These are phyloP conservation scores for Wakefieldia striispora DNA, from an alignment of 768 basidiomycete genomes.

Conservation along the genomic window DNA sequence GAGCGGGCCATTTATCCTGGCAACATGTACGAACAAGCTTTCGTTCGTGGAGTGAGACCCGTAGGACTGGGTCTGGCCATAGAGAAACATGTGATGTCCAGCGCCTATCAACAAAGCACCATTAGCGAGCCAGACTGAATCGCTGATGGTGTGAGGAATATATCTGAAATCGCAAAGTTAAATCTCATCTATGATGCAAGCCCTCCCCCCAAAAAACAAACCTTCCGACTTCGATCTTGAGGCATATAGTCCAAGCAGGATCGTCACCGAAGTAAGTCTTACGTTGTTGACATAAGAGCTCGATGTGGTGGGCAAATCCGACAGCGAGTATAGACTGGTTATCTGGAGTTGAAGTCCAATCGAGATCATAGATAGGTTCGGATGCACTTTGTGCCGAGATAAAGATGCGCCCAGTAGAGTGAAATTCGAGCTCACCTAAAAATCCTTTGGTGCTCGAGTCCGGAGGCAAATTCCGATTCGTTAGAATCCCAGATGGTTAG, in stretches of 20 bases:
- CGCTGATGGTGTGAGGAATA: slow-evolving; percentile 74
- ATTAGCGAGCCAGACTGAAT: slow-evolving; percentile 88
- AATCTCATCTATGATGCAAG: not conserved
- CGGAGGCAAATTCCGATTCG: slow-evolving; percentile 89
- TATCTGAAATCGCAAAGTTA: slow-evolving; percentile 43
- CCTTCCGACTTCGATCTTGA: slow-evolving; percentile 67
- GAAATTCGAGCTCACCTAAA: slow-evolving; percentile 47
- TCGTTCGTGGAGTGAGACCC: slow-evolving; percentile 28
- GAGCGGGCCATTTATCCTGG: slow-evolving; percentile 79
- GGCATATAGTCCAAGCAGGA: slow-evolving; percentile 75
- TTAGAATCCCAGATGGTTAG: slow-evolving; percentile 96
- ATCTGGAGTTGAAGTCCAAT: slow-evolving; percentile 92
- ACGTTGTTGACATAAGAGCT: slow-evolving; percentile 89
- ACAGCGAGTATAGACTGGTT: slow-evolving; percentile 89
- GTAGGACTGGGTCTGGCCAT: slow-evolving; percentile 46
- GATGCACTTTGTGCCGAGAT: slow-evolving; percentile 22
- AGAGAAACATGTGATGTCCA: slow-evolving; percentile 82
- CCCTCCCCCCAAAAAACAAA: slow-evolving; percentile 44
- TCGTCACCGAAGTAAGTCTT: slow-evolving; percentile 88
- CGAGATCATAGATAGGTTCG: slow-evolving; percentile 76
- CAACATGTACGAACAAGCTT: slow-evolving; percentile 80
- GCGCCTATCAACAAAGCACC: slow-evolving; percentile 81
- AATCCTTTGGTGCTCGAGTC: slow-evolving; percentile 70
- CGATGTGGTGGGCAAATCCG: slow-evolving; percentile 74
- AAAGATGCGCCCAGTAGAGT: not conserved